phyloP scores from a whole-genome alignment of 176 grass and related monocot genomes.

The Otatea glauca region DNA sequence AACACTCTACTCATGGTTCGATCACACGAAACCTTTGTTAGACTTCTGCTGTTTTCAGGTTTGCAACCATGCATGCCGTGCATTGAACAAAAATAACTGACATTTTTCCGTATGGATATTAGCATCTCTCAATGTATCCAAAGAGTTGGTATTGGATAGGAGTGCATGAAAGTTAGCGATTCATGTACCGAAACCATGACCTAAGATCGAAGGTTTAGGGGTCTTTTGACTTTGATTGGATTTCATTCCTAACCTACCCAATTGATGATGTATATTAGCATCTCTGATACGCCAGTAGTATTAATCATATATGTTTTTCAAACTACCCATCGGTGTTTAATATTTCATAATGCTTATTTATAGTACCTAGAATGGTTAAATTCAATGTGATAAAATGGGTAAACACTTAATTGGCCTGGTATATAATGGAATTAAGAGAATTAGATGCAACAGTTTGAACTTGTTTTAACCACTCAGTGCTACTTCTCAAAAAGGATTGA shows the following conservation, averaged over 20 bases:
- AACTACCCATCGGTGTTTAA: not conserved
- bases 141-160: too few relatives aligned
- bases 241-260: too few relatives aligned
- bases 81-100: not conserved
- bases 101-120: not conserved
- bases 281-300: not conserved
- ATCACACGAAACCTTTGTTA: not conserved
- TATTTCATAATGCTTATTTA: constrained; percentile 1
- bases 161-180: too few relatives aligned
- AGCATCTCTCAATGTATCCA: too few relatives aligned
- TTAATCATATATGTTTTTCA: constrained; percentile 4
- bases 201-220: too few relatives aligned
- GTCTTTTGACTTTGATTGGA: too few relatives aligned
- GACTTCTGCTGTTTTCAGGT: not conserved
- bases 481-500: constrained; percentile 18
- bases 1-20: not conserved
- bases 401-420: not conserved
- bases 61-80: not conserved
- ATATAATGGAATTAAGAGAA: constrained; percentile 10
- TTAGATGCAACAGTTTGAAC: not conserved
- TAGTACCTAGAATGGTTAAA: constrained; percentile 20
- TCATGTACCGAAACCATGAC: too few relatives aligned
- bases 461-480: not conserved
- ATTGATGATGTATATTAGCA: not conserved
- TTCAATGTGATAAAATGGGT: constrained; percentile 23